phyloP scores from a whole-genome alignment of 495 filamentous ascomycete genomes.

The Parathielavia appendiculata region DNA sequence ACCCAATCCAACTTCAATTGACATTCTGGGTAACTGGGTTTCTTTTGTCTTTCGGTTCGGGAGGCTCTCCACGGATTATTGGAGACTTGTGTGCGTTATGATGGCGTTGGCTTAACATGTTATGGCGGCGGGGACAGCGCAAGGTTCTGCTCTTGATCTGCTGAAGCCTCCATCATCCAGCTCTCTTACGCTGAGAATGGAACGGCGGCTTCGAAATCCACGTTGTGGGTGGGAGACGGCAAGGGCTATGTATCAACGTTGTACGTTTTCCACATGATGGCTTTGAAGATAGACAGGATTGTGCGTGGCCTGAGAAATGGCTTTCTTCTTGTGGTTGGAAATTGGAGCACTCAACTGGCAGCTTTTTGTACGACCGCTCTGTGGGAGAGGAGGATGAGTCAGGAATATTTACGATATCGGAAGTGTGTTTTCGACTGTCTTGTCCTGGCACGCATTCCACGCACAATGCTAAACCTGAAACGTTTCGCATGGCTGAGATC shows the following conservation, averaged over 20 bases:
- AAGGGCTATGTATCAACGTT: conserved; percentile 21
- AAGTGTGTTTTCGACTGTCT: too few species aligned
- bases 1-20: background rate
- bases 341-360: background rate
- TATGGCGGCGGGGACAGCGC: background rate
- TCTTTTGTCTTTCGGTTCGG: background rate
- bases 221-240: conserved; percentile 6
- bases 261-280: conserved; percentile 5
- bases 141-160: background rate
- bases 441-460: too few species aligned
- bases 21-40: background rate
- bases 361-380: too few species aligned
- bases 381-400: too few species aligned
- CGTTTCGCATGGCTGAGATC: background rate
- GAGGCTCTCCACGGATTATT: background rate
- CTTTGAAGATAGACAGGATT: conserved; percentile 2
- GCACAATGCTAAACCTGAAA: background rate
- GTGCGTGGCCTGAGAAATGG: background rate
- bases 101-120: background rate
- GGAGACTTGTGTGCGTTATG: background rate
- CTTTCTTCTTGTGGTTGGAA: background rate
- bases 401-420: too few species aligned
- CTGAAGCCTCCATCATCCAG: background rate
- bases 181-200: background rate
- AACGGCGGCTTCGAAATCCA: background rate